Base-by-base conservation (phyloP, 1,284 basidiomycete species). In the Hymenochaete sp. region DNA sequence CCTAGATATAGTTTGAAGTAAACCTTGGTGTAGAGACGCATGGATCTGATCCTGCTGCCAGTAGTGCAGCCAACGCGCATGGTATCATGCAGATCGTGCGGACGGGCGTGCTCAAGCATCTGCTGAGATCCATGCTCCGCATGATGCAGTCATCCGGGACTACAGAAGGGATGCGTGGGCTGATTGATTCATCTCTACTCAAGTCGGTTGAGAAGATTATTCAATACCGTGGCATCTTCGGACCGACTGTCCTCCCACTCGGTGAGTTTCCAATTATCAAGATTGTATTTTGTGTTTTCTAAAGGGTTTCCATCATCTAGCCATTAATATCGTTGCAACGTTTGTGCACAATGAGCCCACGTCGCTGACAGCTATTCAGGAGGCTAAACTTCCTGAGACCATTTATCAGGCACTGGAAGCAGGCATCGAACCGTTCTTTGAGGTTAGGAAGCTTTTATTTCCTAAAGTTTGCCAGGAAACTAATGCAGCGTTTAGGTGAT, bases 271-370 rank as follows among this genome's bases (percentile, higher is more conserved):
- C 19, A n/a, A n/a, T n/a, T n/a, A 36, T 13, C 26, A 36, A 18
- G 31, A 44, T 25, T 47, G 16, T 39, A 53, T 28, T 22, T 14
- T 32, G 42, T 37, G 11, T 44, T 7, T 38, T 14, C 14, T 42
- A 44, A 26, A 41, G 22, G 19, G 38, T n/a, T 44, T 16, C 43
- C 21, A 57, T 48, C 43, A 14, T 31, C 14, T 57, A 88, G 91
- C 91, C 1, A 91, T 97, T 70, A 95, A 95, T 64, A 89, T 97
- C 60, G 93, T 97, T 83, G 83, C 95, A 4, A 93, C 93, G 0
- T 98, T 99, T 62, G 84, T 98, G 13, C 95, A 99, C 71, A 99
- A 98, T 57, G 96, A 99, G 65, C 96, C 96, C 8, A 98, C 95
- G 0, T 96, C 91, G 10, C 70, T 99, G 46, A 69, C 79, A 1